phyloP scores from a whole-genome alignment of 345 rosid genomes.

The Salix arbutifolia region DNA sequence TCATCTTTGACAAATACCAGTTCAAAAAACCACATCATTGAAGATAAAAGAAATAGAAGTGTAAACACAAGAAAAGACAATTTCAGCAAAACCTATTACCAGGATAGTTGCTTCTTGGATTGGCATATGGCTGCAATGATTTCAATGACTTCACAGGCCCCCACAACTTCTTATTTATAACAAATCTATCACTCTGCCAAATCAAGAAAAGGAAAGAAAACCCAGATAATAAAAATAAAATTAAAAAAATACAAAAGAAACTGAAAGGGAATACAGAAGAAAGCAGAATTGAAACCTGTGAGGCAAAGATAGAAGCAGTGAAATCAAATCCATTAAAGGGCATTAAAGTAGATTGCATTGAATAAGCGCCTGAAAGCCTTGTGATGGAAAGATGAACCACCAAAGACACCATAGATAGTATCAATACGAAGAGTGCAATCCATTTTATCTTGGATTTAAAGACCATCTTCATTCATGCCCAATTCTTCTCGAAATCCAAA shows the following conservation, averaged over 20 bases:
- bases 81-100: conserved; percentile 44
- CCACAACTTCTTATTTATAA: conserved; percentile 69
- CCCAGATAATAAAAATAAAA: conserved; percentile 1
- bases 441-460: conserved; percentile 85
- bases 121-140: conserved; percentile 87
- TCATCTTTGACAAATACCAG: not conserved
- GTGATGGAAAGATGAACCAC: conserved; percentile 77
- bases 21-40: not conserved
- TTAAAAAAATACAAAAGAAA: not conserved
- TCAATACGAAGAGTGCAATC: conserved; percentile 68
- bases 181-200: conserved; percentile 35
- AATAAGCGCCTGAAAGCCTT: conserved; percentile 55
- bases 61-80: not conserved
- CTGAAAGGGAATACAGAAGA: not conserved
- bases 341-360: conserved; percentile 51
- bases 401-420: conserved; percentile 72
- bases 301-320: conserved; percentile 14
- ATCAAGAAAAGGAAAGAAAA: not conserved
- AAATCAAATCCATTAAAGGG: conserved; percentile 26
- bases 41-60: not conserved
- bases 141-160: conserved; percentile 63
- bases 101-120: conserved; percentile 68
- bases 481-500: not conserved
- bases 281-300: conserved; percentile 35
- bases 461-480: conserved; percentile 46